Percentiles rank a stretch among this genome's conserved stretches.
Evolutionary conservation across 768 basidiomycete genomes (phyloP).

Genomic region (Panaeolus cyanescens): DNA sequence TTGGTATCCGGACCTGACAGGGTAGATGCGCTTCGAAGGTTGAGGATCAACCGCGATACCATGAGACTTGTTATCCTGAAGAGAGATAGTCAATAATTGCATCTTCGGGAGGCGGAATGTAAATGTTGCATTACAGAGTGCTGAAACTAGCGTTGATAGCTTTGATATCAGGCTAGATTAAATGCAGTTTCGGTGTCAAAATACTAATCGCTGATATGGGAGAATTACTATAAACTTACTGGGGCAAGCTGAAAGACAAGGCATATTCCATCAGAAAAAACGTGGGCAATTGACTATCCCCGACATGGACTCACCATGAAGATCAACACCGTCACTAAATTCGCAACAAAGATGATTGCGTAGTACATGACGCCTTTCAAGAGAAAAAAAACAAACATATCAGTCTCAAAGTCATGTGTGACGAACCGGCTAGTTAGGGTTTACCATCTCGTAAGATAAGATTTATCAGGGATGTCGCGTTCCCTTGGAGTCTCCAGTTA

Average conservation of each 20-base stretch:
- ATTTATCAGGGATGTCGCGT: slow-evolving; percentile 22
- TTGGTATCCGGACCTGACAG: not conserved
- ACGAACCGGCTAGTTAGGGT: not conserved
- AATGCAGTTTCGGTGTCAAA: not conserved
- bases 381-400: not conserved
- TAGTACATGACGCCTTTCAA: slow-evolving; percentile 34
- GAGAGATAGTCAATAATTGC: not conserved
- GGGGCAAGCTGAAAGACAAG: slow-evolving; percentile 31
- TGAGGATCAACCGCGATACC: slow-evolving; percentile 39
- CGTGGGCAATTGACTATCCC: not conserved
- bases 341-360: slow-evolving; percentile 32
- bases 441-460: slow-evolving; percentile 36
- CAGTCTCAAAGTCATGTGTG: not conserved
- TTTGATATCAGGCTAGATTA: slow-evolving; percentile 31
- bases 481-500: slow-evolving; percentile 13
- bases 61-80: slow-evolving; percentile 38
- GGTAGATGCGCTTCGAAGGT: slow-evolving; percentile 21
- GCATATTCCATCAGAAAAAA: not conserved
- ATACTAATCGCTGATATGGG: not conserved
- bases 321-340: slow-evolving; percentile 31
- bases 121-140: slow-evolving; percentile 31
- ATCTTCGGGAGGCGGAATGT: not conserved
- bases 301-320: slow-evolving; percentile 26
- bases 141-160: slow-evolving; percentile 40
- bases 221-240: slow-evolving; percentile 11